phyloP scores from a whole-genome alignment of 2,329 filamentous ascomycete genomes.

The Penicillium sp. region DNA sequence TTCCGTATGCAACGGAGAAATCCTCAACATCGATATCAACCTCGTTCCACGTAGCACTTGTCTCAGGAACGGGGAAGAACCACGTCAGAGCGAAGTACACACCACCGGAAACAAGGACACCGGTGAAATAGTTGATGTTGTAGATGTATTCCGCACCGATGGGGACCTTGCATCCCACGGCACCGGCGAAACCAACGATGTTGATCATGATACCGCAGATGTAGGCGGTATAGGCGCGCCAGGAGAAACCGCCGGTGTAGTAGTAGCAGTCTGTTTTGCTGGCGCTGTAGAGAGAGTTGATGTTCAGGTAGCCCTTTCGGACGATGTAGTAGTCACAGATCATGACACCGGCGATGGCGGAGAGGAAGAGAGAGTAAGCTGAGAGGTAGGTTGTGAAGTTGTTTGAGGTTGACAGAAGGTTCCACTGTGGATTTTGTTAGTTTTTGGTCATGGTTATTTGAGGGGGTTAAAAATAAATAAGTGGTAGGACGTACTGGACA shows the following conservation, averaged over 20 bases:
- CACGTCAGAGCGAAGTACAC: conserved; percentile 71
- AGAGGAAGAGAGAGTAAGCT: conserved; percentile 91
- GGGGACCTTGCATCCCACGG: conserved; percentile 70
- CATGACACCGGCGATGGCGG: conserved; percentile 89
- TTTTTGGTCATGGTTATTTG: not conserved
- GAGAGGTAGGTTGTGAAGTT: conserved; percentile 90
- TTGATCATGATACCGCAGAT: conserved; percentile 83
- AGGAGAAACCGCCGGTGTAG: conserved; percentile 71
- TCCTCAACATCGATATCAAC: conserved; percentile 50
- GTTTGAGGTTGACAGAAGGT: conserved; percentile 71
- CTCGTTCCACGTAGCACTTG: conserved; percentile 75
- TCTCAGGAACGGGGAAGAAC: conserved; percentile 70
- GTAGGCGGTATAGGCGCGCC: conserved; percentile 81
- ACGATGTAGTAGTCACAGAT: conserved; percentile 84
- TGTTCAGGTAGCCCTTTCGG: conserved; percentile 74
- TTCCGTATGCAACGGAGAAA: conserved; percentile 34
- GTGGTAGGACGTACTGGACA: conserved; percentile 59
- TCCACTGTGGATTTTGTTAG: conserved; percentile 46
- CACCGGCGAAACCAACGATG: conserved; percentile 85
- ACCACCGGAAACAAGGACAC: conserved; percentile 67
- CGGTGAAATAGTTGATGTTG: conserved; percentile 85
- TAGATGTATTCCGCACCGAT: conserved; percentile 81
- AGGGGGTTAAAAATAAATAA: not conserved
- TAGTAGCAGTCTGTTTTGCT: conserved; percentile 65
- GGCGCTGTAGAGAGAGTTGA: conserved; percentile 76